Evolutionary conservation across 495 filamentous ascomycete species (phyloP), one percentile per base, ranked within the genome.

Genomic region (Evansstolkia leycettana): DNA sequence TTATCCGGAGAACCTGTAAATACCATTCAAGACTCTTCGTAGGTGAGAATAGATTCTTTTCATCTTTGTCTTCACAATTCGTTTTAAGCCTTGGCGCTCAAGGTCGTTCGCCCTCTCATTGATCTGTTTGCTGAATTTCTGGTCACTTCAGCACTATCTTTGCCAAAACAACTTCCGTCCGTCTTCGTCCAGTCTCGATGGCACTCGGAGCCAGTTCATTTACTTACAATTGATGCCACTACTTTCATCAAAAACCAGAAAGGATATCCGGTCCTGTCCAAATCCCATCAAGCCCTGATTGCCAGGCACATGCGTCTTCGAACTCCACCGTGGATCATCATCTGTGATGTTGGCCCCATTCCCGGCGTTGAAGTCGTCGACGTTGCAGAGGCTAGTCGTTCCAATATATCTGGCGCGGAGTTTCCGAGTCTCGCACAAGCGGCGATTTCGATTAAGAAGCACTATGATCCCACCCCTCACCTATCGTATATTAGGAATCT

Each of bases 171-270:
- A 23, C 66, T 94, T 13, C 92, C 92, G 5, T 62, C 78, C 15
- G 63, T 73, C 25, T 60, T 69, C 15, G 65, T 94, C 6, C 84
- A 90, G 45, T 78, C 76, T 10, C 72, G 90, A n/a, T 99, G 90
- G 90, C 88, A 85, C 58, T 80, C 84, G 1, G 90, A 99, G 44
- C 88, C 90, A 14, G 64, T 96, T 2, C 82, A 86, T 36, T 69
- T 92, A 35, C 64, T 99, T 1, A 73, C 75, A 1, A 65, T 94
- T 18, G 64, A 74, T 15, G 62, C 66, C 5, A 67, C 67, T 0
- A 68, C 72, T 0, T 99, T 96, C 45, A 66, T 82, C 29, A 68
- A 67, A 25, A 96, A 95, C 53, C 70, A 72, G 28, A 76, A 78
- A 39, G 83, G 85, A 28, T 80, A 82, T 41, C 88, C 85, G 1